Base-by-base conservation (phyloP, 768 basidiomycete genomes). In the Auricularia cornea region DNA sequence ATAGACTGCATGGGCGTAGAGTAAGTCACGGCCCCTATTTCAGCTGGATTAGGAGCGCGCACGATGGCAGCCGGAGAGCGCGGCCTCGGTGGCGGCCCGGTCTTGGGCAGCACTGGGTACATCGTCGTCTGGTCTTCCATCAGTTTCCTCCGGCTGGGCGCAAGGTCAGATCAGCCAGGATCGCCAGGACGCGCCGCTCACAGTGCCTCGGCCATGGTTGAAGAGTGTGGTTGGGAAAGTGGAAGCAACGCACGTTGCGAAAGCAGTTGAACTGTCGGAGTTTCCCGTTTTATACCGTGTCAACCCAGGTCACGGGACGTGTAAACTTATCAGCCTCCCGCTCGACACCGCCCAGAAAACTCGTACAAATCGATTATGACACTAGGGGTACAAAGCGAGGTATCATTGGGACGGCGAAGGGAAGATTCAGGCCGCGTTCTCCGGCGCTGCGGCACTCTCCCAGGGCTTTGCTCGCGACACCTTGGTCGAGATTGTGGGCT, bases 391-490 rank as follows among this genome's bases (percentile, higher is more conserved):
- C 35, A 38, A 35, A 38, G 35, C 1, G 16, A 38, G 16, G 35
- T 38, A 8, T 1, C 35, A 38, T 10, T 38, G 8, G 1, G 4
- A 38, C 16, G 16, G 10, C 8, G 2, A 14, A 38, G 35, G 16
- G 16, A 10, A 38, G 16, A 38, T 8, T 38, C 35, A 10, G 3
- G 33, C n/a, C 11, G n/a, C n/a, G 18, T 33, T 30, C 6, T 40
- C 29, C 60, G n/a, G 23, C 11, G 16, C 10, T 18, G 51, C 32
- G 38, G 56, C 3, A 18, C n/a, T 23, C 72, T 90, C 89, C 89
- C 89, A 90, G 48, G 89, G 89, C 66, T 90, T 90, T 75, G 76
- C 84, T 64, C 83, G 78, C 18, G 16, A 8, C 35, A 48, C 23
- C 44, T 20, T 23, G 44, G 44, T 48, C 44, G 44, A 48, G 20